phyloP scores from a whole-genome alignment of 192 early-diverging fungal genomes.

The Entophlyctis helioformis region DNA sequence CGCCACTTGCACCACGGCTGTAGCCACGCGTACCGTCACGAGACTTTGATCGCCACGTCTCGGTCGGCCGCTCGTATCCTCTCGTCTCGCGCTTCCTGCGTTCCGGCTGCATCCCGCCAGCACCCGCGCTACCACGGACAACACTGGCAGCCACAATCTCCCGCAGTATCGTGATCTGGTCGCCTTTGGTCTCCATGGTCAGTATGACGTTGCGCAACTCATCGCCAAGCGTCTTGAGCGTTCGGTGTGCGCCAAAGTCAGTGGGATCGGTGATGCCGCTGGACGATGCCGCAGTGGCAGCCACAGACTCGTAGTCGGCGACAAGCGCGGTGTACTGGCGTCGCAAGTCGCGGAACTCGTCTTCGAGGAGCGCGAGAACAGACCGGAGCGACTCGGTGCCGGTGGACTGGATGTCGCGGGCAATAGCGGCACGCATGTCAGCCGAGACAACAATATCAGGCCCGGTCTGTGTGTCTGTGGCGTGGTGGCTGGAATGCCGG shows the following conservation, averaged over 20 bases:
- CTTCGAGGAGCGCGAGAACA: background rate
- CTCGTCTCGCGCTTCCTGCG: background rate
- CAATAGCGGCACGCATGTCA: background rate
- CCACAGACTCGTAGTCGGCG: constrained; percentile 25
- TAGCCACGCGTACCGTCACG: no score
- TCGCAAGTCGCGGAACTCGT: constrained; percentile 2
- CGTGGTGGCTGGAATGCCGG: no score
- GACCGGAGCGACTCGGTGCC: background rate
- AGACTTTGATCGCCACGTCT: no score
- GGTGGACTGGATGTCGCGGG: background rate
- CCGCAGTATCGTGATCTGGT: constrained; percentile 39
- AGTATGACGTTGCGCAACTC: constrained; percentile 33
- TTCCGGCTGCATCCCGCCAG: background rate
- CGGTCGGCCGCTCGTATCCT: no score
- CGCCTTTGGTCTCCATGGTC: constrained; percentile 38
- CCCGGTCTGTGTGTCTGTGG: background rate
- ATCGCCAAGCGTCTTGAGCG: constrained; percentile 25
- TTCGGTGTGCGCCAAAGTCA: constrained; percentile 1
- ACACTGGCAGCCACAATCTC: constrained; percentile 21
- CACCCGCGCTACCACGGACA: background rate
- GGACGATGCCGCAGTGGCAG: constrained; percentile 4
- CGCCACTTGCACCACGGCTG: no score
- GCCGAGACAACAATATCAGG: background rate
- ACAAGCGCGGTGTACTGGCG: constrained; percentile 32
- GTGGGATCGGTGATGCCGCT: background rate